A percentile compares a stretch with the other conserved stretches of the same genome.
Conservation (phyloP, 202 grass and related monocot genomes). For the Saccharum hybrid region DNA sequence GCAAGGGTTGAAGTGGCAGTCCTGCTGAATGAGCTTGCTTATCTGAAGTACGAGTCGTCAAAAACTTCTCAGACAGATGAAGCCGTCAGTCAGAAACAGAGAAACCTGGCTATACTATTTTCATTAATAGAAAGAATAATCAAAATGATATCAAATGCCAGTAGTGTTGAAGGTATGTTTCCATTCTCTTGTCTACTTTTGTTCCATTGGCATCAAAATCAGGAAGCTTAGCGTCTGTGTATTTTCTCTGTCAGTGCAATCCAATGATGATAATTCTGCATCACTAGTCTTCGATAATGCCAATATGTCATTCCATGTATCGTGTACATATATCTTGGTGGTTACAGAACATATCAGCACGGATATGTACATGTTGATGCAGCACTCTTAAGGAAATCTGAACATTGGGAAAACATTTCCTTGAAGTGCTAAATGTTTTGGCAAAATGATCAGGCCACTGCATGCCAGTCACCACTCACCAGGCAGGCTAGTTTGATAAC, state of each 20-base stretch:
- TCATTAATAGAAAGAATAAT: constrained; percentile 93
- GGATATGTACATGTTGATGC: not conserved
- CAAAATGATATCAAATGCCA: constrained; percentile 78
- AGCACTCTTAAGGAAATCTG: not conserved
- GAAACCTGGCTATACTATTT: constrained; percentile 80
- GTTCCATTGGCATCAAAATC: constrained; percentile 8
- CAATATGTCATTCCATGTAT: not conserved
- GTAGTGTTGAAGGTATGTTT: constrained; percentile 66
- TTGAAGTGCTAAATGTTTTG: constrained; percentile 15
- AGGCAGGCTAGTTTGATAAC: not conserved
- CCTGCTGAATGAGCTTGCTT: constrained; percentile 87
- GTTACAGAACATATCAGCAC: constrained; percentile 19
- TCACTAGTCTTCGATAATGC: not conserved
- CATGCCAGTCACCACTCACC: not conserved
- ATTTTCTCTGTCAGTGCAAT: not conserved
- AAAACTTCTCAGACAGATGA: constrained; percentile 64
- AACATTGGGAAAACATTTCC: not conserved
- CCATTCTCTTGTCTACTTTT: constrained; percentile 20
- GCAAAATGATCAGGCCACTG: not conserved
- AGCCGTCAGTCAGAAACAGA: constrained; percentile 68
- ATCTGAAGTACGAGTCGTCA: constrained; percentile 78
- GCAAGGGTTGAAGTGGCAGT: constrained; percentile 90
- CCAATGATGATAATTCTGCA: not conserved
- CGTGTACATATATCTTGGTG: not conserved
- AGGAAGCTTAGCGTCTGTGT: not conserved